Percentiles rank a stretch among this genome's conserved stretches.
These are phyloP conservation scores for Lentinula guzmanii DNA, from an alignment of 768 basidiomycete genomes.

Conservation along the genomic window DNA sequence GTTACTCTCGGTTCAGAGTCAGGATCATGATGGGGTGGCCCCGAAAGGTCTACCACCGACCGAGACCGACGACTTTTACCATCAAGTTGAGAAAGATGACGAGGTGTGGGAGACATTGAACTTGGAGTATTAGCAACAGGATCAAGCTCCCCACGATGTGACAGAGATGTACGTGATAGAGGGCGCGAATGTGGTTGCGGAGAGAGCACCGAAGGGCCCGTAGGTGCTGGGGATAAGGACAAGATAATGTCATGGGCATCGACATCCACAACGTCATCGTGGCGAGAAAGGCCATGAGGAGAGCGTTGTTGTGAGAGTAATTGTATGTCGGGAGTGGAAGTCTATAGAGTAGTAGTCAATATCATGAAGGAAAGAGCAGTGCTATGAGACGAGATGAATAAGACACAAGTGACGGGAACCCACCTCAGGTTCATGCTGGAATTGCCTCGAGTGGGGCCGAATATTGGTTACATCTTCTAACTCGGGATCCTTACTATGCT, in stretches of 20 bases:
- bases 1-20: neutral
- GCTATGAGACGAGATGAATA: neutral
- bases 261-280: neutral
- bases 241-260: neutral
- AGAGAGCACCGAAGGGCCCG: neutral
- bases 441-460: neutral
- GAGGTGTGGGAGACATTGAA: neutral
- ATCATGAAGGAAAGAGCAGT: neutral
- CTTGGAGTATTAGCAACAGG: neutral
- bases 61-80: neutral
- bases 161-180: neutral
- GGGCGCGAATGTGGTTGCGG: neutral
- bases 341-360: neutral
- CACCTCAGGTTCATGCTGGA: neutral
- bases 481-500: neutral
- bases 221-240: neutral
- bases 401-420: neutral
- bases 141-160: neutral
- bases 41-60: neutral
- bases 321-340: neutral
- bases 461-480: too few relatives aligned
- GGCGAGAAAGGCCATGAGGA: neutral
- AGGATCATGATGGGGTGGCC: neutral
- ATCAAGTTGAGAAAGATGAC: neutral
- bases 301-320: neutral